phyloP scores from a whole-genome alignment of 345 rosid genomes.

The Heritiera fomes region DNA sequence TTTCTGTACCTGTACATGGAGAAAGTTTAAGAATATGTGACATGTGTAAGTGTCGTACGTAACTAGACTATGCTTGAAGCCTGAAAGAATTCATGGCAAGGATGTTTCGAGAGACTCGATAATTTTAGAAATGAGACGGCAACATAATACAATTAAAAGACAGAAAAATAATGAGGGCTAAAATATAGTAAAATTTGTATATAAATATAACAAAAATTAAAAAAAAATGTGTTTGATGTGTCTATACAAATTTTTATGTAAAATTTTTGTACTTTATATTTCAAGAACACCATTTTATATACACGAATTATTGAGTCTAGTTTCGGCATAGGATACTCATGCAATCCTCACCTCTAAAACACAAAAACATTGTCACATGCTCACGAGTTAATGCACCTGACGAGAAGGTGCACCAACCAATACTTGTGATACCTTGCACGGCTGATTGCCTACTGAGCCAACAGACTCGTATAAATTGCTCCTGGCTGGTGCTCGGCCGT shows the following conservation, averaged over 20 bases:
- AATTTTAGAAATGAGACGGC: too few species aligned
- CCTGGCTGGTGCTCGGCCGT: not conserved
- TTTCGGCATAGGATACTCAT: not conserved
- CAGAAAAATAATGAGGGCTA: too few species aligned
- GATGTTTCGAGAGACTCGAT: not conserved
- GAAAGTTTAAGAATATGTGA: not conserved
- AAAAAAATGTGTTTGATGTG: too few species aligned
- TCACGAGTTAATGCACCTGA: not conserved
- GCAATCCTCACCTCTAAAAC: slow-evolving; percentile 10
- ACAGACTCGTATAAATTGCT: not conserved
- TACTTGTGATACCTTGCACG: slow-evolving; percentile 27
- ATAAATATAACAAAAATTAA: too few species aligned
- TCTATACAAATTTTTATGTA: too few species aligned
- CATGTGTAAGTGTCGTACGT: too few species aligned
- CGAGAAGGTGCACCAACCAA: slow-evolving; percentile 36
- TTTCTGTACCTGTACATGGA: not conserved
- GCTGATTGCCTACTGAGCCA: slow-evolving; percentile 16
- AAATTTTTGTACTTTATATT: too few species aligned
- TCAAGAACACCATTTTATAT: too few species aligned
- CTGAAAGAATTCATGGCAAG: not conserved
- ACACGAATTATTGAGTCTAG: not conserved
- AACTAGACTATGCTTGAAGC: not conserved
- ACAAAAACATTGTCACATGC: slow-evolving; percentile 38
- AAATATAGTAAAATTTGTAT: too few species aligned
- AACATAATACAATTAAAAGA: too few species aligned